These are phyloP conservation scores for Epichloe scottii DNA, from an alignment of 2,329 filamentous ascomycete species.

Conservation along the genomic window DNA sequence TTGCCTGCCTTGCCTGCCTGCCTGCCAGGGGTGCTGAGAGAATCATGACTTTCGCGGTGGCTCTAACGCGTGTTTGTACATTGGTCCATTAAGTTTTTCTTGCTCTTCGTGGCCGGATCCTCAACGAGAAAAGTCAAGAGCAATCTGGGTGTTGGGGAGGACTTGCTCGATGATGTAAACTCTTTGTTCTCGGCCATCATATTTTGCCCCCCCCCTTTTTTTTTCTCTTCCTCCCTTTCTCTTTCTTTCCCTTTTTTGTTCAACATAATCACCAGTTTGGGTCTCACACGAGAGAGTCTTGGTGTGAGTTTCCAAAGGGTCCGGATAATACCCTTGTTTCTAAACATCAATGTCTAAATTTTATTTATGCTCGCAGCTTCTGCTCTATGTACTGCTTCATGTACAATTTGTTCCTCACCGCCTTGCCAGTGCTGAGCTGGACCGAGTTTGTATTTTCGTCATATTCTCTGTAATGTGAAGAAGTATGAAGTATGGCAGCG, in stretches of 20 bases:
- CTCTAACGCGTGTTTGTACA: neutral
- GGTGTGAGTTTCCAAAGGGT: neutral
- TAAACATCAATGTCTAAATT: conserved; percentile 7
- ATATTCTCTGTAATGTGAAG: too few relatives aligned
- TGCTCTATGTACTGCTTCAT: neutral
- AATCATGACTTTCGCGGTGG: neutral
- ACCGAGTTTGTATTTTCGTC: too few relatives aligned
- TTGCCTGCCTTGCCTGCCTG: conserved; percentile 1
- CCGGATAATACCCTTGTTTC: conserved; percentile 1
- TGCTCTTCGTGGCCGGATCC: neutral
- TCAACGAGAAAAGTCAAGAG: neutral
- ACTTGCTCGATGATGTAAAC: neutral
- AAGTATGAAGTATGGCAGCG: too few relatives aligned
- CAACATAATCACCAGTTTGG: neutral
- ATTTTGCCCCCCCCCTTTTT: neutral
- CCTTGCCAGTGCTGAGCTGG: too few relatives aligned
- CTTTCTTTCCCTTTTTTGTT: neutral
- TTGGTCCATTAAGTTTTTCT: neutral
- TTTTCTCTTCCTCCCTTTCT: too few relatives aligned
- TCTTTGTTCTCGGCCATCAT: neutral
- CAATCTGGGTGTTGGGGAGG: conserved; percentile 2
- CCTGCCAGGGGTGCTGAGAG: conserved; percentile 1
- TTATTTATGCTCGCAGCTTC: conserved; percentile 1
- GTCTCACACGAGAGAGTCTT: neutral
- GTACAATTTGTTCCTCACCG: neutral